Evolutionary conservation across 805 yeast species (phyloP).

Genomic region (Nakazawaea wickerhamii): DNA sequence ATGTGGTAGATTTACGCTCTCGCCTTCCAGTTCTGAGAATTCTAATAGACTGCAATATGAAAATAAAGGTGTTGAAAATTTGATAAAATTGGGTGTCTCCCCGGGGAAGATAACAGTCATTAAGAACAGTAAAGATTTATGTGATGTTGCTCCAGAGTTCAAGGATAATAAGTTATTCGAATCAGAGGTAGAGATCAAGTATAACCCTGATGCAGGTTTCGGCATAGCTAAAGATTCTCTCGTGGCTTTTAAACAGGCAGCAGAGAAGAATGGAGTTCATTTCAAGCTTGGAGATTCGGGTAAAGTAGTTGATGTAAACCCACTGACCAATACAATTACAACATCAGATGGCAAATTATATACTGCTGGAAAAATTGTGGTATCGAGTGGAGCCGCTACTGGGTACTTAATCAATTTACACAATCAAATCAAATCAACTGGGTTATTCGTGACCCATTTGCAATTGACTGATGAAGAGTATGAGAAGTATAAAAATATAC

Average conservation of each 20-base stretch:
- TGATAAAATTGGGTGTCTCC: conserved; percentile 20
- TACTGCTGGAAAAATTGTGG: conserved; percentile 26
- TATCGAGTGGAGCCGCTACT: conserved; percentile 34
- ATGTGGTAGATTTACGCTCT: conserved; percentile 27
- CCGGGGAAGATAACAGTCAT: conserved; percentile 20
- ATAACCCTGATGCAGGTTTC: conserved; percentile 26
- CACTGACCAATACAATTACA: conserved; percentile 3
- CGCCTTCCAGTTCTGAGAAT: conserved; percentile 20
- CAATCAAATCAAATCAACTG: conserved; percentile 30
- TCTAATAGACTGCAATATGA: conserved; percentile 23
- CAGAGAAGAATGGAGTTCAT: conserved; percentile 17
- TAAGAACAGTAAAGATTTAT: conserved; percentile 17
- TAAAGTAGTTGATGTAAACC: conserved; percentile 10
- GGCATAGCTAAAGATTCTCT: conserved; percentile 26
- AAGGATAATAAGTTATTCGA: conserved; percentile 16
- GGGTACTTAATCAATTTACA: conserved; percentile 27
- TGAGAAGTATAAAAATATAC: conserved; percentile 30
- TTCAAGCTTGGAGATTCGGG: conserved; percentile 19
- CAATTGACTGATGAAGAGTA: conserved; percentile 31
- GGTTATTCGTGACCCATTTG: conserved; percentile 32
- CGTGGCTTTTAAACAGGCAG: conserved; percentile 17
- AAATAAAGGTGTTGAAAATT: conserved; percentile 19
- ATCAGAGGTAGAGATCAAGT: conserved; percentile 12
- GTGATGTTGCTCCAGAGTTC: conserved; percentile 18
- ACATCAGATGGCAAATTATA: conserved; percentile 21